These are phyloP conservation scores for Amanita exitialis DNA, from an alignment of 768 basidiomycete genomes.

Conservation along the genomic window DNA sequence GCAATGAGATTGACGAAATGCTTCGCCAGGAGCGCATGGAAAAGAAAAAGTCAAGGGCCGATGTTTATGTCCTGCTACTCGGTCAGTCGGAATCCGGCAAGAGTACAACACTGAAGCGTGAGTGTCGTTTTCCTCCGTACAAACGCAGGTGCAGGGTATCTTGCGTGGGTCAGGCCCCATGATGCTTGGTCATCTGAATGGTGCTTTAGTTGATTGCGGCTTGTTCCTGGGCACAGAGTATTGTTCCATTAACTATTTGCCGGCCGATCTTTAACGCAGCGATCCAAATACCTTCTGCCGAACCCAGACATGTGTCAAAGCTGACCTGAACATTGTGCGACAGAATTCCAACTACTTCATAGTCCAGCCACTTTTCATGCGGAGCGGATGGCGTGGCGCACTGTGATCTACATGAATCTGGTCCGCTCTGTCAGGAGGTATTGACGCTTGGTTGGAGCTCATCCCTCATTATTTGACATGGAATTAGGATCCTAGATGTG, in stretches of 20 bases:
- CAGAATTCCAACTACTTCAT: slow-evolving; percentile 82
- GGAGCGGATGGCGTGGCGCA: slow-evolving; percentile 78
- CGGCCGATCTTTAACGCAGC: background rate
- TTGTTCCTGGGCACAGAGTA: background rate
- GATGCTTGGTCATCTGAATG: background rate
- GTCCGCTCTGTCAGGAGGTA: slow-evolving; percentile 74
- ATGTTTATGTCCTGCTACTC: slow-evolving; percentile 69
- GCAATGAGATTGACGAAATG: slow-evolving; percentile 74
- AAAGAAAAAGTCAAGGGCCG: slow-evolving; percentile 45
- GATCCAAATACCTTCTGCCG: background rate
- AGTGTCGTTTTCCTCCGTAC: slow-evolving; percentile 23
- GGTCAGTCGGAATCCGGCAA: slow-evolving; percentile 89
- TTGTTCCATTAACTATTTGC: background rate
- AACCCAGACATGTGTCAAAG: background rate
- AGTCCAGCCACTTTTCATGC: slow-evolving; percentile 67
- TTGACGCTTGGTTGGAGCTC: slow-evolving; percentile 8
- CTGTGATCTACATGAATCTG: slow-evolving; percentile 83
- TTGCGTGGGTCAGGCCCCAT: no score
- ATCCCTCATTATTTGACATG: slow-evolving; percentile 8
- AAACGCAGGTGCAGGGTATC: background rate
- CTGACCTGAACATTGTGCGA: background rate
- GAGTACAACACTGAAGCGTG: slow-evolving; percentile 83
- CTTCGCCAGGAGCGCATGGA: slow-evolving; percentile 57
- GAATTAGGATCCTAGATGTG: slow-evolving; percentile 58
- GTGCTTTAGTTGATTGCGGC: background rate